Percentiles rank a stretch among this genome's conserved stretches.
Evolutionary conservation across 2,329 filamentous ascomycete genomes (phyloP).

Genomic region (Colletotrichum lentis): DNA sequence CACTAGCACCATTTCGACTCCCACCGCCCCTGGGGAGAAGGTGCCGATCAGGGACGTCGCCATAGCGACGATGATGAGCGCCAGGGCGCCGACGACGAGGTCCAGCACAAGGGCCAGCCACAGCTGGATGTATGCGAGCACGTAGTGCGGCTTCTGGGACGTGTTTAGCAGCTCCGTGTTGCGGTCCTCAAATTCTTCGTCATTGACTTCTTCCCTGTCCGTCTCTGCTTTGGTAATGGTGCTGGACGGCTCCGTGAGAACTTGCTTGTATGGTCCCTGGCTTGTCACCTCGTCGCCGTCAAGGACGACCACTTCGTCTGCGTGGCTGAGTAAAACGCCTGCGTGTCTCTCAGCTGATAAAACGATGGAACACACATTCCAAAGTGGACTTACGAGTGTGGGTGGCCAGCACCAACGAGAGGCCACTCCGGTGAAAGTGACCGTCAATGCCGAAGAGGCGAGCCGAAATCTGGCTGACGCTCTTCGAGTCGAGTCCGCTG

Average conservation of each 20-base stretch:
- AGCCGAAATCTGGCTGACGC: constrained; percentile 52
- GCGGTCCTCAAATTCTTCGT: constrained; percentile 46
- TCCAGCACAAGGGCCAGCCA: constrained; percentile 61
- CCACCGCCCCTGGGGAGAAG: constrained; percentile 45
- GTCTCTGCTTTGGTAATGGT: neutral
- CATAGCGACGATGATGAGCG: constrained; percentile 53
- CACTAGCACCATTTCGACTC: constrained; percentile 43
- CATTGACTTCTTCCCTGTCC: neutral
- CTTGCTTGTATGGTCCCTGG: constrained; percentile 1
- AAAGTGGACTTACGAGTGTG: constrained; percentile 9
- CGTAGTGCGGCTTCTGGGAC: constrained; percentile 60
- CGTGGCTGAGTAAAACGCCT: neutral
- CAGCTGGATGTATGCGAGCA: constrained; percentile 58
- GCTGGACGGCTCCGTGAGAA: neutral
- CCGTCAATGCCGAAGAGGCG: constrained; percentile 53
- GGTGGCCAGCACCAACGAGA: constrained; percentile 52
- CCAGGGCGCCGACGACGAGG: constrained; percentile 59
- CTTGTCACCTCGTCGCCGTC: neutral
- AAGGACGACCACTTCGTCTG: constrained; percentile 13
- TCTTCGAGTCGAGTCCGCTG: constrained; percentile 52
- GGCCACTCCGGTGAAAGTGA: constrained; percentile 48
- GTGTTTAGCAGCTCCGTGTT: constrained; percentile 50
- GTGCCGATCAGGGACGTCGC: constrained; percentile 46
- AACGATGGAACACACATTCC: neutral
- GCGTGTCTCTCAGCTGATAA: neutral